Evolutionary conservation across 2,329 filamentous ascomycete species (phyloP), one percentile per base, ranked within the genome.

Genomic region (Rutstroemia sp.): DNA sequence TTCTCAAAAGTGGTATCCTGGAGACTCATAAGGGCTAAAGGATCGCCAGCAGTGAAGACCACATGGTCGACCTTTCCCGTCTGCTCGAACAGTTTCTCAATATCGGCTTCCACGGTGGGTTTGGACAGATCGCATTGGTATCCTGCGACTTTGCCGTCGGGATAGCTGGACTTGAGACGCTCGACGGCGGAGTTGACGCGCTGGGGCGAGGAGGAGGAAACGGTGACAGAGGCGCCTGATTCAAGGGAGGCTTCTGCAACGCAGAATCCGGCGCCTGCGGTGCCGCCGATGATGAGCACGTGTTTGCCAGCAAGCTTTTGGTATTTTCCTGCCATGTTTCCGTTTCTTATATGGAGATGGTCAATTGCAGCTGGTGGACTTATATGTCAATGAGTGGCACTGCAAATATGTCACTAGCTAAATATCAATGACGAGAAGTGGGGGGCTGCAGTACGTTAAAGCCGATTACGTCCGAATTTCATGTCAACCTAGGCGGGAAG

Each of bases 31-130:
- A 38, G 30, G 10, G 49, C 39, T 2, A 66, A 39, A 9, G 42
- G 39, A 21, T 67, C 61, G 4, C 64, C 63, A 1, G 65, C 66
- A 14, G 66, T 68, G 48, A 63, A 63, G 27, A 67, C 62, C 25
- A 69, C 60, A 17, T 68, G 62, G 7, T 67, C 59, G 4, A 67
- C 56, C 8, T 62, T 58, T 1, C 58, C 58, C 1, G 46, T 42
- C 17, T 56, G 47, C 70, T 39, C 74, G 73, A 64, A 79, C 76
- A 51, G 72, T 58, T 2, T 67, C 63, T 48, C 72, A 66, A 48
- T 86, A 72, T 21, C 68, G 65, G 49, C 19, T 48, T 66, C 65
- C 0, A 61, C 10, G 1, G 17, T 50, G 0, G 56, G 53, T 2
- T 53, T 58, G 0, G 60, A 61, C 5, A 68, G 60, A 47, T 67